phyloP scores from a whole-genome alignment of 2,329 filamentous ascomycete species.

The Sporothrix brunneoviolacea region DNA sequence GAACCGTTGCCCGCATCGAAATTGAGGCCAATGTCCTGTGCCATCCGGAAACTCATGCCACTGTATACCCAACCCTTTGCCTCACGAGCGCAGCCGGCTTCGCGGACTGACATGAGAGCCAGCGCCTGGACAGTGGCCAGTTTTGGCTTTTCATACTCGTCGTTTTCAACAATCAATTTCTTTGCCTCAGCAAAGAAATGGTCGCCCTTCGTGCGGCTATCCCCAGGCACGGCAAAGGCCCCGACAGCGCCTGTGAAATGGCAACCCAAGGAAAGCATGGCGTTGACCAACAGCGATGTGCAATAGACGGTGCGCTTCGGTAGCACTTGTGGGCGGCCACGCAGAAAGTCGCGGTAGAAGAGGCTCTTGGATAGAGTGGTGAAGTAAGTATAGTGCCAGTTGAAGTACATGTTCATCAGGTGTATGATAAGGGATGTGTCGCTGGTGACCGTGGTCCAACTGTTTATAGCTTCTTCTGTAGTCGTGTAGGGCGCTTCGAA shows the following conservation, averaged over 20 bases:
- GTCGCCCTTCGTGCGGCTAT: slow-evolving; percentile 82
- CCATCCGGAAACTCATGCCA: slow-evolving; percentile 98
- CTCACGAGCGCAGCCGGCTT: slow-evolving; percentile 89
- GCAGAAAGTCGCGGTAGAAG: slow-evolving; percentile 79
- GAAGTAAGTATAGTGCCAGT: slow-evolving; percentile 96
- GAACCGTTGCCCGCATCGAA: slow-evolving; percentile 59
- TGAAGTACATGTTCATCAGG: slow-evolving; percentile 95
- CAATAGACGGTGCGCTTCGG: slow-evolving; percentile 65
- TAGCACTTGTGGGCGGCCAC: slow-evolving; percentile 53
- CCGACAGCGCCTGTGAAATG: slow-evolving; percentile 78
- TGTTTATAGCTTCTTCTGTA: slow-evolving; percentile 64
- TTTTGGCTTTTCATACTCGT: slow-evolving; percentile 84
- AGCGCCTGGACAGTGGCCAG: slow-evolving; percentile 89
- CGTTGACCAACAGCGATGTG: slow-evolving; percentile 83
- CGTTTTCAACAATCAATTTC: slow-evolving; percentile 78
- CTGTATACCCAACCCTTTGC: slow-evolving; percentile 98
- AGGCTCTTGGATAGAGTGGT: slow-evolving; percentile 79
- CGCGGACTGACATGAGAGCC: slow-evolving; percentile 90
- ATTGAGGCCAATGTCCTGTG: slow-evolving; percentile 86
- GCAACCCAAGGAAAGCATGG: slow-evolving; percentile 86
- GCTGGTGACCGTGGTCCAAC: slow-evolving; percentile 81
- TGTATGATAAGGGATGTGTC: slow-evolving; percentile 75
- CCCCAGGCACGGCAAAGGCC: slow-evolving; percentile 63
- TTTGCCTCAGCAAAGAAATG: slow-evolving; percentile 96
- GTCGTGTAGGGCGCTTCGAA: slow-evolving; percentile 34